Conservation (phyloP, 352 stramenopile genomes). For the Phytophthora melonis region DNA sequence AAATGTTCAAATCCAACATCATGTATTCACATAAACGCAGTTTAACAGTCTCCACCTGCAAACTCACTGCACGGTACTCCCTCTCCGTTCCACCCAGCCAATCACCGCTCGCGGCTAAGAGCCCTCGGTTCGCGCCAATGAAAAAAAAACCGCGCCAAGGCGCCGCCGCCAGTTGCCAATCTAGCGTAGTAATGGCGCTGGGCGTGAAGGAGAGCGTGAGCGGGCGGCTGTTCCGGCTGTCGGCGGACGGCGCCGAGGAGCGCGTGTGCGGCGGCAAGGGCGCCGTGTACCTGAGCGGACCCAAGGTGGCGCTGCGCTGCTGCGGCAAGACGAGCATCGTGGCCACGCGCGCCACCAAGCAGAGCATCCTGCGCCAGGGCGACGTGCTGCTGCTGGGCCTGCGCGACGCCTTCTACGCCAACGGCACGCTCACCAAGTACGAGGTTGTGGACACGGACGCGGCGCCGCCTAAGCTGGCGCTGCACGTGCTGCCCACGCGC, state of each 20-base stretch:
- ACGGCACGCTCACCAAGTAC: conserved; percentile 88
- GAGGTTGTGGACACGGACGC: conserved; percentile 70
- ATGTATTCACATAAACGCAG: too few species aligned
- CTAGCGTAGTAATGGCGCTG: conserved; percentile 50
- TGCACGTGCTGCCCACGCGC: conserved; percentile 46
- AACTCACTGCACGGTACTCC: too few species aligned
- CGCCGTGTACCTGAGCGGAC: conserved; percentile 71
- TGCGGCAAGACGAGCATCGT: conserved; percentile 82
- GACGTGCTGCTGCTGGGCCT: conserved; percentile 73
- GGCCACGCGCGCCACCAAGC: conserved; percentile 73
- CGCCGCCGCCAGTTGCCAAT: conserved; percentile 10
- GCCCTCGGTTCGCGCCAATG: conserved; percentile 15
- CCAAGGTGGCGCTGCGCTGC: conserved; percentile 77
- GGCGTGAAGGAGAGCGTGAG: conserved; percentile 83
- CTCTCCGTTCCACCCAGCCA: not conserved
- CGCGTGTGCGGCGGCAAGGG: conserved; percentile 76
- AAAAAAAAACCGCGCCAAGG: too few species aligned
- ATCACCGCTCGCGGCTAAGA: not conserved
- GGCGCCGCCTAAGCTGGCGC: conserved; percentile 19
- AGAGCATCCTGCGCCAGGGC: conserved; percentile 79
- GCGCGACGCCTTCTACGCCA: conserved; percentile 83
- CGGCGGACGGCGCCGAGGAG: conserved; percentile 58
- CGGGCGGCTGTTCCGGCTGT: conserved; percentile 58
- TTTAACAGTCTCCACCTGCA: too few species aligned
- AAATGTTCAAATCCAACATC: too few species aligned